phyloP scores from a whole-genome alignment of 1,284 basidiomycete species.

The Heliocybe sulcata region DNA sequence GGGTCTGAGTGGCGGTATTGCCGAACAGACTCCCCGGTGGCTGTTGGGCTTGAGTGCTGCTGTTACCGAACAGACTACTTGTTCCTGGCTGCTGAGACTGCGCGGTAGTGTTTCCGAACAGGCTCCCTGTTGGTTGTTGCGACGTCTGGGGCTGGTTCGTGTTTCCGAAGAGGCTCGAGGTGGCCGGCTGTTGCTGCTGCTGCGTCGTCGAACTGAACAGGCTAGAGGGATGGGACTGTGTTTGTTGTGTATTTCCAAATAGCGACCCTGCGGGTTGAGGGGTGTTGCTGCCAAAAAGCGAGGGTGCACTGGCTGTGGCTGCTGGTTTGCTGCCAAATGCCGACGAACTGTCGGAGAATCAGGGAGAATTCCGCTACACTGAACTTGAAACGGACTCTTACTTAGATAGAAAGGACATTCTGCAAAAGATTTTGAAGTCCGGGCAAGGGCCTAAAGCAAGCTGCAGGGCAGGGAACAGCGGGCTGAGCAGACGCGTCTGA shows the following conservation, averaged over 20 bases:
- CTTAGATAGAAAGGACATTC: conserved; percentile 22
- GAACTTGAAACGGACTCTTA: conserved; percentile 6
- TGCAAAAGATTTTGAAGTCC: not conserved
- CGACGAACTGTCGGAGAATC: conserved; percentile 19
- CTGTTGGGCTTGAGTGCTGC: not conserved
- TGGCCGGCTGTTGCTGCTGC: not conserved
- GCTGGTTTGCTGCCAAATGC: conserved; percentile 34
- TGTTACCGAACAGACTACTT: conserved; percentile 7
- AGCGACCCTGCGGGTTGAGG: conserved; percentile 11
- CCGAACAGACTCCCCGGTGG: conserved; percentile 7
- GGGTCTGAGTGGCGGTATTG: not conserved
- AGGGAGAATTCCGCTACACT: not conserved
- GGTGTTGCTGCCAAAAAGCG: conserved; percentile 9
- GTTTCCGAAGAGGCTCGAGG: not conserved
- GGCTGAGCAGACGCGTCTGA: not conserved
- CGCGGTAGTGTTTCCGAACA: not conserved
- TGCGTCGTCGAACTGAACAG: conserved; percentile 1
- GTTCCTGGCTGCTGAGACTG: not conserved
- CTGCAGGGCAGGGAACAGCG: too few relatives aligned
- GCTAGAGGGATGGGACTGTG: conserved; percentile 11
- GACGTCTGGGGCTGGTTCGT: not conserved
- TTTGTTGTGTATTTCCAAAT: conserved; percentile 21
- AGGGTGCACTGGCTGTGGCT: conserved; percentile 13
- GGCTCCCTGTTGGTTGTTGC: not conserved
- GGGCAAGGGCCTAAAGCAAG: too few relatives aligned